Percentiles rank a stretch among this genome's conserved stretches.
Evolutionary conservation across 192 early-diverging fungal genomes (phyloP).

Genomic region (Entrophospora sp.): DNA sequence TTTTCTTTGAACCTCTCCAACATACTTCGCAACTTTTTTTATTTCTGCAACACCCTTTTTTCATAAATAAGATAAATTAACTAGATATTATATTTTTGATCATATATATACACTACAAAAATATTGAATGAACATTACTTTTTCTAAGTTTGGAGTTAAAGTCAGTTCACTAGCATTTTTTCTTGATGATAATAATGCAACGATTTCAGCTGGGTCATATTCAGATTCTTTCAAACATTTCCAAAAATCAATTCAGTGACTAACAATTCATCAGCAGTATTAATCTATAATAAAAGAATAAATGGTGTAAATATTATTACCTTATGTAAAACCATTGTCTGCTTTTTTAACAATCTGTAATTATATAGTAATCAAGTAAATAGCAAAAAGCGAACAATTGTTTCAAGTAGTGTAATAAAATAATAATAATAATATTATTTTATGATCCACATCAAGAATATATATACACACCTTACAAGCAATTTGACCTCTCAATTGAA

Average conservation of each 20-base stretch:
- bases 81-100: neutral
- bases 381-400: no score
- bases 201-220: conserved; percentile 87
- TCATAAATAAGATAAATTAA: neutral
- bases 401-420: neutral
- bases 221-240: conserved; percentile 83
- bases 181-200: conserved; percentile 90
- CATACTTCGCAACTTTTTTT: conserved; percentile 51
- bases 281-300: conserved; percentile 53
- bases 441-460: neutral
- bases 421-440: neutral
- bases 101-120: neutral
- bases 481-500: conserved; percentile 91
- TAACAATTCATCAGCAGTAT: conserved; percentile 89
- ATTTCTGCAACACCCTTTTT: conserved; percentile 60
- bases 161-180: conserved; percentile 59
- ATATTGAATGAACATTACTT: neutral
- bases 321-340: no score
- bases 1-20: conserved; percentile 60
- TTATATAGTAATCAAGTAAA: no score
- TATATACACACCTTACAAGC: conserved; percentile 68
- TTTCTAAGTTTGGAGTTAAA: conserved; percentile 55
- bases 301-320: no score
- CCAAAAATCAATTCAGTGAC: conserved; percentile 92
- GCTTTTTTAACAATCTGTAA: no score